Conservation (phyloP, 2,329 filamentous ascomycete species). For the Fusarium subtropicale region DNA sequence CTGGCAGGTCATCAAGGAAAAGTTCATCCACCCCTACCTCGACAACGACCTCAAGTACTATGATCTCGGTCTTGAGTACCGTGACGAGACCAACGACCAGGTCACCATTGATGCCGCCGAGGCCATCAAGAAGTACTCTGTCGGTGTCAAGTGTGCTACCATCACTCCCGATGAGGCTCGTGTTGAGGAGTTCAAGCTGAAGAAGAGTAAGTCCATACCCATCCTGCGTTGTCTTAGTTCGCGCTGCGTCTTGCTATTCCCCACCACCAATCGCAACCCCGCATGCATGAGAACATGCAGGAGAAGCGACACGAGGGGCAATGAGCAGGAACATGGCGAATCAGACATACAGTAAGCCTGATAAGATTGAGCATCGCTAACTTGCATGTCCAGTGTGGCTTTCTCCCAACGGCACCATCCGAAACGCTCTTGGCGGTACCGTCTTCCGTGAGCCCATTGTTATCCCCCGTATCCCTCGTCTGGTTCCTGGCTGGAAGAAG, state of each 20-base stretch:
- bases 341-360: constrained; percentile 18
- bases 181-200: constrained; percentile 97
- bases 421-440: constrained; percentile 84
- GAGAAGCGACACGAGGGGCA: constrained; percentile 23
- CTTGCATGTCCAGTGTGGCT: constrained; percentile 81
- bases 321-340: constrained; percentile 22
- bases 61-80: constrained; percentile 91
- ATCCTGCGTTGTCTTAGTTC: constrained; percentile 15
- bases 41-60: constrained; percentile 99
- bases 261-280: constrained; percentile 42
- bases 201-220: constrained; percentile 79
- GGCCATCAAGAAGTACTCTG: constrained; percentile 98
- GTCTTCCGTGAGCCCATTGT: constrained; percentile 99
- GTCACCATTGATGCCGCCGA: constrained; percentile 95
- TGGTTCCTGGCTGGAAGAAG: constrained; percentile 98
- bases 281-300: constrained; percentile 41
- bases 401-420: constrained; percentile 92
- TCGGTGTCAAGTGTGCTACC: constrained; percentile 98
- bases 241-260: constrained; percentile 31
- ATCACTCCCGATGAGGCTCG: constrained; percentile 98
- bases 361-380: constrained; percentile 36
- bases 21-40: constrained; percentile 96
- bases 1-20: constrained; percentile 99
- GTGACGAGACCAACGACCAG: constrained; percentile 95
- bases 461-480: constrained; percentile 89